Evolutionary conservation across 2,329 filamentous ascomycete genomes (phyloP).

Genomic region (Xylaria sp.): DNA sequence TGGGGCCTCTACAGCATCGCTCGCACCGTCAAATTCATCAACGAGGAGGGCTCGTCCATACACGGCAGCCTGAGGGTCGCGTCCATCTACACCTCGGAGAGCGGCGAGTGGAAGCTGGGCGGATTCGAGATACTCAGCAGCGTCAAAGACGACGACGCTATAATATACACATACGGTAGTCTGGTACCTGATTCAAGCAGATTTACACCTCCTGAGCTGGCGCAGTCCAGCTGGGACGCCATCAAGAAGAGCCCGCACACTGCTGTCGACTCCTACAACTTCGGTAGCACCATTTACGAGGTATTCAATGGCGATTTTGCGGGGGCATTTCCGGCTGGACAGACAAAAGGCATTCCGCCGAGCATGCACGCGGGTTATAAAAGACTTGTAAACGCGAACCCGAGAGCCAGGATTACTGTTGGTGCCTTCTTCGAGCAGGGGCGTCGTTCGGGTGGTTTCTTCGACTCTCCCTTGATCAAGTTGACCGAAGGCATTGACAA

Average conservation of each 20-base stretch:
- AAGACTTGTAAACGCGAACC: conserved; percentile 86
- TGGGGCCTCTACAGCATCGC: conserved; percentile 93
- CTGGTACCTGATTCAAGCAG: conserved; percentile 84
- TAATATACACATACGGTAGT: conserved; percentile 93
- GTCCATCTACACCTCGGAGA: conserved; percentile 93
- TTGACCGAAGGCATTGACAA: conserved; percentile 93
- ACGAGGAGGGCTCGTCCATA: conserved; percentile 89
- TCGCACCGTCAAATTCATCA: conserved; percentile 94
- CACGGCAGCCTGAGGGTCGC: conserved; percentile 87
- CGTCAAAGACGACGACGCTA: conserved; percentile 93
- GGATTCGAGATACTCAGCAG: conserved; percentile 95
- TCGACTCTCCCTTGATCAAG: conserved; percentile 91
- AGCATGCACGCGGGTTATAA: conserved; percentile 93
- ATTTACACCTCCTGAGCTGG: conserved; percentile 89
- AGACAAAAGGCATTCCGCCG: conserved; percentile 86
- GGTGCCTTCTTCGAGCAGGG: conserved; percentile 92
- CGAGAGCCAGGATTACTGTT: conserved; percentile 86
- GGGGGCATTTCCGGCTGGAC: conserved; percentile 81
- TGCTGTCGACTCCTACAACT: conserved; percentile 88
- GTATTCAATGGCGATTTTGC: conserved; percentile 88
- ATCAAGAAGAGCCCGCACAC: conserved; percentile 85
- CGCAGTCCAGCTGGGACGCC: conserved; percentile 87
- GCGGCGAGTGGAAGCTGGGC: conserved; percentile 96
- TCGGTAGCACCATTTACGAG: conserved; percentile 86
- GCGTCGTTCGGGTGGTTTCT: conserved; percentile 83